Evolutionary conservation across 1,284 basidiomycete genomes (phyloP).

Genomic region (Cutaneotrichosporon sp.): DNA sequence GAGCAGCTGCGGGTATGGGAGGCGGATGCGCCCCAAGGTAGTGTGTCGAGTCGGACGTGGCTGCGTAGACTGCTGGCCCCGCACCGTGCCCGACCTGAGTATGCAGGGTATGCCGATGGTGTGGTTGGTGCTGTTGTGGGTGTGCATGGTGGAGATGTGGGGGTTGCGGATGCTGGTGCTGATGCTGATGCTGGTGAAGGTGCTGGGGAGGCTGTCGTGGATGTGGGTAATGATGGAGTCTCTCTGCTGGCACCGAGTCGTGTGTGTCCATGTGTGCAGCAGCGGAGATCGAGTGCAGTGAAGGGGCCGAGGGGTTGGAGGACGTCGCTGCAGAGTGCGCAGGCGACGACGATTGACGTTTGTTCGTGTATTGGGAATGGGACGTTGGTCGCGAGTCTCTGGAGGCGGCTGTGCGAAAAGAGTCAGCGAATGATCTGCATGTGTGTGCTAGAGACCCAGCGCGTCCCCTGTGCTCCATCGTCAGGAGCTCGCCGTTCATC

Average conservation of each 20-base stretch:
- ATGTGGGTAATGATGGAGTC: no score
- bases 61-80: not conserved
- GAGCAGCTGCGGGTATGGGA: not conserved
- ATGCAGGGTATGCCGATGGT: constrained; percentile 3
- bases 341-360: no score
- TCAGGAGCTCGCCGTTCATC: no score
- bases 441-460: no score
- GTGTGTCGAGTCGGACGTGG: constrained; percentile 9
- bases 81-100: not conserved
- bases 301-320: not conserved
- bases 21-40: constrained; percentile 5
- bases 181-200: constrained; percentile 3
- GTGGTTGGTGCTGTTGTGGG: not conserved
- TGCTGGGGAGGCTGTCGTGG: not conserved
- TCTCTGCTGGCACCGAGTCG: not conserved
- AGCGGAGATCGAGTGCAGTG: not conserved
- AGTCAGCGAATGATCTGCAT: no score
- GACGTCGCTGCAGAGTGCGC: no score
- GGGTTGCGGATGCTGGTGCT: not conserved
- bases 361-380: no score
- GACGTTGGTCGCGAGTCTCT: no score
- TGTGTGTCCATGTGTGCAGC: not conserved
- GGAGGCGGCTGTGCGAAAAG: no score
- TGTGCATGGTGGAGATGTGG: not conserved
- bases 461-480: no score